Conservation (phyloP, 306 rosid species). For the Prinsepia uniflora region DNA sequence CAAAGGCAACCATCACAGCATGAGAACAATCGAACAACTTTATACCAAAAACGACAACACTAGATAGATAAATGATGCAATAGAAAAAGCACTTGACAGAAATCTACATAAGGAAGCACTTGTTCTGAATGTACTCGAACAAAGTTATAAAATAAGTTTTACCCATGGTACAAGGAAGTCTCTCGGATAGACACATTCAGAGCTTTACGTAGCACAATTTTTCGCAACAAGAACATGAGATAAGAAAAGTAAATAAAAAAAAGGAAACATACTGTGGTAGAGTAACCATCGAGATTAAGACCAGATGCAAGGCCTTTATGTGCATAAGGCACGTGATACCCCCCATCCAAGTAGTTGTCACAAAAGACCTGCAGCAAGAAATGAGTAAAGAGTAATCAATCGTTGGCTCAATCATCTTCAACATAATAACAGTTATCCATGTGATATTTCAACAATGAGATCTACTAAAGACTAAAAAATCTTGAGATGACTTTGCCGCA, state of each 20-base stretch:
- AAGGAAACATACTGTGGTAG: constrained; percentile 52
- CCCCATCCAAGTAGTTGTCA: constrained; percentile 96
- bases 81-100: not conserved
- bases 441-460: not conserved
- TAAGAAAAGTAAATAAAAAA: constrained; percentile 16
- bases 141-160: not conserved
- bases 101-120: not conserved
- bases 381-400: not conserved
- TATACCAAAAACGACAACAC: not conserved
- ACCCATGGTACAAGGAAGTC: not conserved
- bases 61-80: not conserved
- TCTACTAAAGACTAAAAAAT: not conserved
- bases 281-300: constrained; percentile 75
- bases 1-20: constrained; percentile 7
- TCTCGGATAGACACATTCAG: constrained; percentile 6
- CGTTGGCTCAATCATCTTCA: not conserved
- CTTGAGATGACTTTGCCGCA: not conserved
- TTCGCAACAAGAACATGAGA: constrained; percentile 6
- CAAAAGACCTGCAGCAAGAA: constrained; percentile 67
- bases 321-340: constrained; percentile 89
- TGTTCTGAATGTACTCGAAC: not conserved
- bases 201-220: constrained; percentile 12
- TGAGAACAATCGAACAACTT: constrained; percentile 17
- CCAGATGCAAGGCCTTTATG: constrained; percentile 82
- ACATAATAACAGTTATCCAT: not conserved